phyloP scores from a whole-genome alignment of 2,329 filamentous ascomycete species.

The Drechmeria coniospora region DNA sequence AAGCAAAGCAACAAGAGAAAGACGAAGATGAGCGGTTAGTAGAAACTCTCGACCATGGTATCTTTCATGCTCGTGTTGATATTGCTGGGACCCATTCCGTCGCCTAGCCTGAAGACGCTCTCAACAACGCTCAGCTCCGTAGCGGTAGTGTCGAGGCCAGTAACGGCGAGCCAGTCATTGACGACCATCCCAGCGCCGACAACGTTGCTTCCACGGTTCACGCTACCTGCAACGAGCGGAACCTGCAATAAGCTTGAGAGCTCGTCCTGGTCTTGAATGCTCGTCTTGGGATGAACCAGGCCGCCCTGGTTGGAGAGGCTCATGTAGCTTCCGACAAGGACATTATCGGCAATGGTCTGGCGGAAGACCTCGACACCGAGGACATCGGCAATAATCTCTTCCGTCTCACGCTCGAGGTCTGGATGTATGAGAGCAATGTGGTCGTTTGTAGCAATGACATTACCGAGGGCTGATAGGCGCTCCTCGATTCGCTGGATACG shows the following conservation, averaged over 20 bases:
- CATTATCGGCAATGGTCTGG: conserved; percentile 94
- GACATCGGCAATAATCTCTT: conserved; percentile 96
- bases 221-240: conserved; percentile 81
- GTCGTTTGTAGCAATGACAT: conserved; percentile 93
- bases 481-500: conserved; percentile 98
- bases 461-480: conserved; percentile 84
- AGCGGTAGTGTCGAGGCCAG: conserved; percentile 86
- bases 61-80: conserved; percentile 85
- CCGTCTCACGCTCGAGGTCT: conserved; percentile 91
- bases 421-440: conserved; percentile 94
- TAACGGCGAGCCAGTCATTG: conserved; percentile 90
- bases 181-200: conserved; percentile 56
- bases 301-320: conserved; percentile 88
- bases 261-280: conserved; percentile 96
- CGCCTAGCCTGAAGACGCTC: conserved; percentile 86
- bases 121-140: conserved; percentile 94
- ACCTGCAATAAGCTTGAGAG: conserved; percentile 86
- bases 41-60: conserved; percentile 98
- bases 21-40: conserved; percentile 40
- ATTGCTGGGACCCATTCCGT: conserved; percentile 63
- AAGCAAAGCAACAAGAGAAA: conserved; percentile 5
- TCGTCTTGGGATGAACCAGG: conserved; percentile 93
- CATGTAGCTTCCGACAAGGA: conserved; percentile 95
- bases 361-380: conserved; percentile 79
- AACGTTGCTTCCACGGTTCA: conserved; percentile 85